Evolutionary conservation across 2,329 filamentous ascomycete species (phyloP), one percentile per base, ranked within the genome.

Genomic region (Orbilia blumenaviensis): DNA sequence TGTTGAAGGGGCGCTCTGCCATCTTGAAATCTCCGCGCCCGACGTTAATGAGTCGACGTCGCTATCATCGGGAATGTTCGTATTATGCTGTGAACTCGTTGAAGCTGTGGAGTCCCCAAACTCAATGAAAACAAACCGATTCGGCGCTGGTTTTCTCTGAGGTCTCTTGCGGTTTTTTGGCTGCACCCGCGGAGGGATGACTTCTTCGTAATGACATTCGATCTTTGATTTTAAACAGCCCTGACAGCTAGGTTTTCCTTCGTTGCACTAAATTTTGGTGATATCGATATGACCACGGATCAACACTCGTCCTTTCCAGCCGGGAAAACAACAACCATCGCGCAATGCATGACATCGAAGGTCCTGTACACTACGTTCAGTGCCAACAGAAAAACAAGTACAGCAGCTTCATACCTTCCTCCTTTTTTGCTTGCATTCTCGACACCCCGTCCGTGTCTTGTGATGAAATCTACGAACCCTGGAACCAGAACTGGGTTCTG

Each of bases 131-230:
- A 75, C 71, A 21, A 75, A 75, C 7, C 71, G 63, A 52, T 68
- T 75, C 23, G 56, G 56, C 14, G 46, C 63, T 1, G 63, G 56
- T 42, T 75, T 75, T 23, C 71, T 63, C 23, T 52, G 58, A 0
- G 71, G 71, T 61, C 56, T 58, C 46, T 75, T 75, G n/a, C 71
- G 71, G 14, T 75, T 75, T 60, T 75, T 75, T 8, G 71, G 71
- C 41, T 75, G 71, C 4, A 68, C 71, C 12, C 64, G 42, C n/a
- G 71, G 63, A 12, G 63, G 71, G 36, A 74, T 74, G 16, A 50
- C 23, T 21, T 68, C 63, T 52, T 75, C 63, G 46, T 75, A 75
- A 52, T 68, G 63, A n/a, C 71, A 75, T 50, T 75, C 54, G 18
- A 63, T 63, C 38, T 52, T 52, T 9, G 71, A 67, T 10, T 63